Conservation (phyloP, 345 rosid genomes). For the Populus simonii region DNA sequence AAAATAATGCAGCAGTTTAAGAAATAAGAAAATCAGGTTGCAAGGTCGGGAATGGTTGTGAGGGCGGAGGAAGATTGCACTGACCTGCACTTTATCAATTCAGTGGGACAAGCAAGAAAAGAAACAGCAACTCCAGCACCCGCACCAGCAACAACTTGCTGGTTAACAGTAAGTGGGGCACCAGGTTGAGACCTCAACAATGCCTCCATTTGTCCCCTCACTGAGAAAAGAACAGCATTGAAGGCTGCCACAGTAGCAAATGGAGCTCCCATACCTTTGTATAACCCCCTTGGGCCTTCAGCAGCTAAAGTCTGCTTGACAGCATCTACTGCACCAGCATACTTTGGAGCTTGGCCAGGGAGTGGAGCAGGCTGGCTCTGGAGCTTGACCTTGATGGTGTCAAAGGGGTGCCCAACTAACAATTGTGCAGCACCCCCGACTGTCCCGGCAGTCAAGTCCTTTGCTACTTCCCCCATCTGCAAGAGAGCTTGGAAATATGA, state of each 20-base stretch:
- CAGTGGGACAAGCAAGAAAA: conserved; percentile 97
- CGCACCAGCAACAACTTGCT: conserved; percentile 78
- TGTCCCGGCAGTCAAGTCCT: conserved; percentile 88
- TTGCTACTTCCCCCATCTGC: conserved; percentile 87
- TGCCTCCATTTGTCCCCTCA: conserved; percentile 89
- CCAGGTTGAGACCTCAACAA: conserved; percentile 83
- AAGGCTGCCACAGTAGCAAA: conserved; percentile 97
- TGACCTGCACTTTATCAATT: conserved; percentile 96
- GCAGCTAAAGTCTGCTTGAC: conserved; percentile 79
- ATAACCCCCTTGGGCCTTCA: conserved; percentile 91
- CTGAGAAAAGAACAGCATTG: conserved; percentile 91
- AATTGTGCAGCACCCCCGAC: conserved; percentile 95
- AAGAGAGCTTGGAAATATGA: background rate
- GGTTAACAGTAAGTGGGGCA: conserved; percentile 65
- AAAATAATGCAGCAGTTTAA: background rate
- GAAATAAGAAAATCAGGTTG: background rate
- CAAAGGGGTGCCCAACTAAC: conserved; percentile 90
- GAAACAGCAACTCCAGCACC: conserved; percentile 98
- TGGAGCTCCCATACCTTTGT: conserved; percentile 99
- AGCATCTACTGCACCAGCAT: conserved; percentile 79
- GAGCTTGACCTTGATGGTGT: conserved; percentile 98
- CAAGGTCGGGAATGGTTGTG: background rate
- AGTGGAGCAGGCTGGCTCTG: conserved; percentile 88
- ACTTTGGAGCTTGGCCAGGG: conserved; percentile 80
- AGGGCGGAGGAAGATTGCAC: background rate